Evolutionary conservation across 2,329 filamentous ascomycete genomes (phyloP).

Genomic region (Aureobasidium leucospermi): DNA sequence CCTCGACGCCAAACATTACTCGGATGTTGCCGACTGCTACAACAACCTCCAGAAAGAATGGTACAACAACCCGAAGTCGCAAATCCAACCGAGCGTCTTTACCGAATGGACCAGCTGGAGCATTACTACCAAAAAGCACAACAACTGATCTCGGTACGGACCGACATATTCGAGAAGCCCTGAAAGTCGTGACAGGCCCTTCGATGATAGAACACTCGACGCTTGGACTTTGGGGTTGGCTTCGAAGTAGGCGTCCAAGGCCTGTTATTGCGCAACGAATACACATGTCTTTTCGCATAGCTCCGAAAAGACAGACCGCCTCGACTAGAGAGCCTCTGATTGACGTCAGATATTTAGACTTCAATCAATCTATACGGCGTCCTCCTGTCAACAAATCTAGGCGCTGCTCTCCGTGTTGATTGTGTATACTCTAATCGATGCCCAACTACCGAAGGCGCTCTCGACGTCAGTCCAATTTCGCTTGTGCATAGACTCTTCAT

Average conservation of each 20-base stretch:
- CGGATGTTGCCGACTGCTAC: slow-evolving; percentile 35
- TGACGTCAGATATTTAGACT: slow-evolving; percentile 7
- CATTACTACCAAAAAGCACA: slow-evolving; percentile 23
- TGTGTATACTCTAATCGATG: slow-evolving; percentile 3
- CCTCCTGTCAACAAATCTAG: neutral
- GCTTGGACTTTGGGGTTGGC: neutral
- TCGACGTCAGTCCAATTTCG: slow-evolving; percentile 6
- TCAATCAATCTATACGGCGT: neutral
- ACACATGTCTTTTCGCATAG: neutral
- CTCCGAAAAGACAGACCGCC: neutral
- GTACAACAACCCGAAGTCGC: slow-evolving; percentile 34
- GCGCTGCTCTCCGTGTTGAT: neutral
- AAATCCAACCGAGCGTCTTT: slow-evolving; percentile 37
- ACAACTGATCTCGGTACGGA: slow-evolving; percentile 7
- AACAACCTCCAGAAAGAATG: slow-evolving; percentile 36
- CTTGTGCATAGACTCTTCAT: slow-evolving; percentile 9
- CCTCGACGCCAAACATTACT: slow-evolving; percentile 34
- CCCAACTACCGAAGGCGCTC: neutral
- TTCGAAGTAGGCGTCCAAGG: slow-evolving; percentile 8
- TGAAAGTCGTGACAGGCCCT: neutral
- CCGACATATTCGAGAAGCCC: slow-evolving; percentile 3
- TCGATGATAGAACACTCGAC: neutral
- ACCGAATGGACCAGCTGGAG: slow-evolving; percentile 42
- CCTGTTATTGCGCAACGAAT: neutral
- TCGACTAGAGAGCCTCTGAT: neutral